Evolutionary conservation across 495 filamentous ascomycete genomes (phyloP), one percentile per base, ranked within the genome.

Genomic region (Symbiotaphrina buchneri): DNA sequence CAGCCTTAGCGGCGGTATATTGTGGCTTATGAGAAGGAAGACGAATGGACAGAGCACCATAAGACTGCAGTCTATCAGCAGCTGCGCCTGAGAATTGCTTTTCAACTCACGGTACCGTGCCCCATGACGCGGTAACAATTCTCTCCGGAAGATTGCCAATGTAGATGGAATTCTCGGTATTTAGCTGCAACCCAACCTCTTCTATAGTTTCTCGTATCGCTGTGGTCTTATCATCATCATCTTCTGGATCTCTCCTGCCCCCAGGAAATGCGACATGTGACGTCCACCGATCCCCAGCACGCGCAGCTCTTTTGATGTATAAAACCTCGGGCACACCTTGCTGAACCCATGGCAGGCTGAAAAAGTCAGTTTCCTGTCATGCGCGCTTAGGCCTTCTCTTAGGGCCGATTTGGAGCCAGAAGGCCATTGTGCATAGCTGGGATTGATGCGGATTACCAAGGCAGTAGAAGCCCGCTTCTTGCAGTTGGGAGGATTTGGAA

Each of bases 21-120:
- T 51, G 24, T 60, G 61, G 17, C 54, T 57, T 8, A 65, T 73
- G 20, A 65, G 46, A 15, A 84, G 51, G 43, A 70, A 82, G 27
- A 84, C 53, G 45, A 73, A 82, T 0, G 76, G 74, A 37, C 74
- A 81, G 4, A 83, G 62, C 2, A 82, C 71, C 73, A 83, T 79
- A 20, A 83, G 46, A 14, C 71, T 77, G 35, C 8, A 31, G 39
- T 24, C 8, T 1, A 21, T 16, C 28, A 34, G 28, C 13, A 10
- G 17, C 16, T 21, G 35, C 10, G 29, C 18, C 32, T 18, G 22
- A 31, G 27, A 44, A 27, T 23, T 21, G 30, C 25, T 22, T n/a
- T 13, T 11, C n/a, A 13, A 52, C 71, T 38, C 56, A 75, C 64
- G 74, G 72, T 15, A 65, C 55, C 37, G 66, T 71, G 11, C 71